Percentiles rank a stretch among this genome's conserved stretches.
Evolutionary conservation across 306 rosid genomes (phyloP).

Genomic region (Dryas alaskensis): DNA sequence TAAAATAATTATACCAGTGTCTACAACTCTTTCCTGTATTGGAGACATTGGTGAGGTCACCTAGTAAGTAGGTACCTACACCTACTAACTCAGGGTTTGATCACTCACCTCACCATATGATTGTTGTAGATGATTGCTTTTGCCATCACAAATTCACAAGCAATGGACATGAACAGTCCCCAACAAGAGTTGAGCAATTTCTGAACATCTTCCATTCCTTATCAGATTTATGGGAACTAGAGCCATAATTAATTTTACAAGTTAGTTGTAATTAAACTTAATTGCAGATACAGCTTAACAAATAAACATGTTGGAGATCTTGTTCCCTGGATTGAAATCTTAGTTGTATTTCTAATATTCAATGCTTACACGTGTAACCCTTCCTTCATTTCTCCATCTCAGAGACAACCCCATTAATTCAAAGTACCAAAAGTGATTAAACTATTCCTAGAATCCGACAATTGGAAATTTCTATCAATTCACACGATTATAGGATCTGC

Average conservation of each 20-base stretch:
- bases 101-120: not conserved
- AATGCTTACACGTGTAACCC: slow-evolving; percentile 40
- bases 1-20: not conserved
- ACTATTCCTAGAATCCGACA: slow-evolving; percentile 32
- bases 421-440: slow-evolving; percentile 9
- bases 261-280: not conserved
- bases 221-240: slow-evolving; percentile 8
- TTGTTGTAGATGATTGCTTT: not conserved
- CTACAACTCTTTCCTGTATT: not conserved
- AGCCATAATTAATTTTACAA: slow-evolving; percentile 8
- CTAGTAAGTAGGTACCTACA: not conserved
- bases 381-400: slow-evolving; percentile 29
- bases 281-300: slow-evolving; percentile 35
- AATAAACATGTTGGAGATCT: slow-evolving; percentile 48
- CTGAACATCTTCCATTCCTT: slow-evolving; percentile 36
- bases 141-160: not conserved
- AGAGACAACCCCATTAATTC: slow-evolving; percentile 48
- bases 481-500: slow-evolving; percentile 43
- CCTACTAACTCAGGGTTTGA: not conserved
- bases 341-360: slow-evolving; percentile 50
- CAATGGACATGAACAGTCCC: not conserved
- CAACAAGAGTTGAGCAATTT: slow-evolving; percentile 25
- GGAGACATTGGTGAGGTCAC: slow-evolving; percentile 2
- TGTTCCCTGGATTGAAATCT: slow-evolving; percentile 61
- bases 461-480: slow-evolving; percentile 49